Conservation (phyloP, 768 basidiomycete genomes). For the Coprinopsis marcescibilis region DNA sequence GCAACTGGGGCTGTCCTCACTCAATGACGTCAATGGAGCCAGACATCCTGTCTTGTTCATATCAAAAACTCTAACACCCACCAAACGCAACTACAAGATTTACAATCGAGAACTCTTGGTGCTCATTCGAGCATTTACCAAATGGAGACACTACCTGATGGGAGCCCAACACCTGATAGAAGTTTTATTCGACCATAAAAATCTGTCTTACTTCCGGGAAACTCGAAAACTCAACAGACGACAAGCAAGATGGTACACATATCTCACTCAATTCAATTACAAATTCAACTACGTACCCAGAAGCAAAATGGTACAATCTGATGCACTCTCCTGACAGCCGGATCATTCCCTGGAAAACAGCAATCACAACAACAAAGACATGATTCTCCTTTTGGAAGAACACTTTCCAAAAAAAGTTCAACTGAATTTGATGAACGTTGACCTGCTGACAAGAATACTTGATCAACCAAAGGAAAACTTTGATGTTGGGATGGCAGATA, state of each 20-base stretch:
- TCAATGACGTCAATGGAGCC: background rate
- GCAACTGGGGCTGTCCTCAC: slow-evolving; percentile 6
- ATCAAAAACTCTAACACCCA: background rate
- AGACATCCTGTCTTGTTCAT: background rate
- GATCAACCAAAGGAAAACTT: background rate
- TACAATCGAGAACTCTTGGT: slow-evolving; percentile 45
- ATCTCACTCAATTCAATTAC: slow-evolving; percentile 22
- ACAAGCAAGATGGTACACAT: slow-evolving; percentile 20
- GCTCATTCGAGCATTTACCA: slow-evolving; percentile 27
- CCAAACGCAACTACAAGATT: slow-evolving; percentile 41
- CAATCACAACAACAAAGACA: slow-evolving; percentile 16
- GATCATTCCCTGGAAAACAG: slow-evolving; percentile 13
- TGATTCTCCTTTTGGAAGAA: no score
- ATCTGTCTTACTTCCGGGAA: slow-evolving; percentile 13
- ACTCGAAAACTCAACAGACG: slow-evolving; percentile 22
- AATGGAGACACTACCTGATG: slow-evolving; percentile 7
- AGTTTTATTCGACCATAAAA: background rate
- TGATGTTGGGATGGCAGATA: background rate
- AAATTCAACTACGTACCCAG: slow-evolving; percentile 25
- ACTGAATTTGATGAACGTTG: slow-evolving; percentile 10
- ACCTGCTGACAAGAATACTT: background rate
- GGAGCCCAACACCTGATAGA: background rate
- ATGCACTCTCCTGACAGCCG: slow-evolving; percentile 14
- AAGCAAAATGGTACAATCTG: slow-evolving; percentile 11
- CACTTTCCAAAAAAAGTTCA: slow-evolving; percentile 14